Evolutionary conservation across 78 protist genomes (phyloP).

Genomic region (Dictyostelium citrinum): DNA sequence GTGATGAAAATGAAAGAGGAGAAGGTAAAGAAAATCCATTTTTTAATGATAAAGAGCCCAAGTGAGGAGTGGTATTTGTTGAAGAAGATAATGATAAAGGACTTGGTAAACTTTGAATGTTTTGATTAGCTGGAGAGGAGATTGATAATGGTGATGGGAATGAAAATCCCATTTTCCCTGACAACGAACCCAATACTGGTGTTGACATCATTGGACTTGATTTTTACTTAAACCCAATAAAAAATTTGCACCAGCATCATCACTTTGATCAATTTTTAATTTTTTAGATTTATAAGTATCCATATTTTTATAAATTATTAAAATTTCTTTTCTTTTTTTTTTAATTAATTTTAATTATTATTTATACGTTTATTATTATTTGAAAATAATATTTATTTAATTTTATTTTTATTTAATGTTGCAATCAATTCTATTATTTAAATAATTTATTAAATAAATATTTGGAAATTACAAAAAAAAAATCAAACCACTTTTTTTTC

Average conservation of each 20-base stretch:
- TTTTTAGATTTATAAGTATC: background rate
- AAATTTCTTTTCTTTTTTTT: too few species aligned
- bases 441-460: background rate
- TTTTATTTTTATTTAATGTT: background rate
- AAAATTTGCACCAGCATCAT: background rate
- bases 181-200: background rate
- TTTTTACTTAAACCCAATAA: background rate
- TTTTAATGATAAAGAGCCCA: background rate
- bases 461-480: background rate
- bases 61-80: background rate
- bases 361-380: background rate
- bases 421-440: background rate
- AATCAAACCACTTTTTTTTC: background rate
- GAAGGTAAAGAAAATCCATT: background rate
- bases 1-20: background rate
- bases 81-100: background rate
- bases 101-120: background rate
- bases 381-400: background rate
- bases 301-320: background rate
- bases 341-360: background rate
- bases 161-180: background rate
- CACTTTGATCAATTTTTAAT: background rate
- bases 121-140: background rate
- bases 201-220: background rate
- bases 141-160: background rate